A percentile compares a stretch with the other conserved stretches of the same genome.
These are phyloP conservation scores for Aspergillus fischeri DNA, from an alignment of 2,329 filamentous ascomycete species.

Conservation along the genomic window DNA sequence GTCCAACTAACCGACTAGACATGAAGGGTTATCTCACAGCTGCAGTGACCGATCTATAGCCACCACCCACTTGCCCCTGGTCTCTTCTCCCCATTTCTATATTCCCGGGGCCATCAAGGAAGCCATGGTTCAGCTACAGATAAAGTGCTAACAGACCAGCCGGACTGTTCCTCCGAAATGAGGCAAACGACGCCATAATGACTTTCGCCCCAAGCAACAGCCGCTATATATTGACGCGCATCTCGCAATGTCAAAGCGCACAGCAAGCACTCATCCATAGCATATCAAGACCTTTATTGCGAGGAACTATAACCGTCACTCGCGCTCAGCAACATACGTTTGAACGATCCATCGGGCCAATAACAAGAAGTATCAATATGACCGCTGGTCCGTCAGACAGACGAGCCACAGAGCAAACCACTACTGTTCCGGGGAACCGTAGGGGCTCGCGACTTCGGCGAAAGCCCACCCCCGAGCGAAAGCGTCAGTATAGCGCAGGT, in stretches of 20 bases:
- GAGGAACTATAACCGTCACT: no score
- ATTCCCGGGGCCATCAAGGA: not conserved
- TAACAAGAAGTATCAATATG: not conserved
- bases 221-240: not conserved
- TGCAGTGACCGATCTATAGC: not conserved
- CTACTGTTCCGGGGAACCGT: not conserved
- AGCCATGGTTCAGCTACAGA: not conserved
- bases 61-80: not conserved
- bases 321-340: no score
- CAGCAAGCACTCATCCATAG: not conserved
- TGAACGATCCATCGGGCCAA: no score
- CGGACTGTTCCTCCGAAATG: not conserved
- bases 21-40: not conserved
- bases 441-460: conserved; percentile 8
- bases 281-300: not conserved
- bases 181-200: not conserved
- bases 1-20: no score
- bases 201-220: not conserved
- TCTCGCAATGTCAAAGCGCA: not conserved
- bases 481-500: conserved; percentile 8
- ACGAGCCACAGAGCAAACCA: conserved; percentile 4
- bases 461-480: conserved; percentile 15
- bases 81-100: not conserved
- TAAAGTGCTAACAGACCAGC: conserved; percentile 2
- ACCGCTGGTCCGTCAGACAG: not conserved